Conservation (phyloP, 2,329 filamentous ascomycete genomes). For the Trichoderma brevicompactum region DNA sequence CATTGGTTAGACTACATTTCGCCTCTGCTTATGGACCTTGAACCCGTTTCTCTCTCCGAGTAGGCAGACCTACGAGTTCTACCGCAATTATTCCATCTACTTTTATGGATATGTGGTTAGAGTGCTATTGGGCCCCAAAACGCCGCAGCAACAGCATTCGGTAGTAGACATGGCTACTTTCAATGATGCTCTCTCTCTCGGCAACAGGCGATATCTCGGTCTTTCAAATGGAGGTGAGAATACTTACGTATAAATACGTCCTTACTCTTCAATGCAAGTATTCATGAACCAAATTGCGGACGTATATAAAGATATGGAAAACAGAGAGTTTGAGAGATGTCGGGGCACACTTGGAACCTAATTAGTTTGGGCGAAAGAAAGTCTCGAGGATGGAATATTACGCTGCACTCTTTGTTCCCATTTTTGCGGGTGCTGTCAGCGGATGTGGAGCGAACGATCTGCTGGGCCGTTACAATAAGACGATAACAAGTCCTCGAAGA, state of each 20-base stretch:
- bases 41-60: conserved; percentile 14
- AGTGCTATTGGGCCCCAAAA: conserved; percentile 7
- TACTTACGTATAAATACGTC: conserved; percentile 24
- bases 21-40: conserved; percentile 6
- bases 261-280: conserved; percentile 11
- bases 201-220: conserved; percentile 8
- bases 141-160: background rate
- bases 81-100: conserved; percentile 22
- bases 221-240: conserved; percentile 25
- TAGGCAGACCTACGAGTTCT: conserved; percentile 25
- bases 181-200: background rate
- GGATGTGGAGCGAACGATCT: background rate
- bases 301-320: background rate
- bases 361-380: background rate
- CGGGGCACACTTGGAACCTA: background rate
- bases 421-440: background rate
- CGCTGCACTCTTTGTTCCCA: background rate
- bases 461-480: background rate
- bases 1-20: conserved; percentile 21
- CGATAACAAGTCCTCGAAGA: background rate
- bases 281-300: conserved; percentile 4
- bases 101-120: conserved; percentile 24
- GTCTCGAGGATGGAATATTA: background rate
- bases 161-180: background rate
- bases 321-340: background rate